Conservation (phyloP, 2,329 filamentous ascomycete species). For the Aspergillus novoparasiticus region DNA sequence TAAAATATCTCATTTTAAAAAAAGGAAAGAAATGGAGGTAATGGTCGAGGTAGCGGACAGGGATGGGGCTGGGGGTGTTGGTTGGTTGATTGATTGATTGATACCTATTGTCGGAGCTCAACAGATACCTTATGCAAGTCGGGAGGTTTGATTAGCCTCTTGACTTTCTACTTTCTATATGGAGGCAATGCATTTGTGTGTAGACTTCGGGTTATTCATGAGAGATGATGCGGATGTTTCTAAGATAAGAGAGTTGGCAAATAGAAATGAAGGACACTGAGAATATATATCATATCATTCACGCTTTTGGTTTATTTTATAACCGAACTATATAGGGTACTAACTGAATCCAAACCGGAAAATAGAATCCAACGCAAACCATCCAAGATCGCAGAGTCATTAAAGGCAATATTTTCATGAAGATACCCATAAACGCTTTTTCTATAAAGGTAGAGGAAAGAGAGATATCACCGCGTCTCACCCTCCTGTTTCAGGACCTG, state of each 20-base stretch:
- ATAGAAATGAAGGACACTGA: conserved; percentile 4
- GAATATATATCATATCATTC: not conserved
- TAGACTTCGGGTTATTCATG: not conserved
- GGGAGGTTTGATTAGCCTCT: not conserved
- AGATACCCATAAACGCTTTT: not conserved
- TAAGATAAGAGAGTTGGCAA: not conserved
- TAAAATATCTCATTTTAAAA: not conserved
- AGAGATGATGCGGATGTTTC: not conserved
- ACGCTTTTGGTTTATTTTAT: not conserved
- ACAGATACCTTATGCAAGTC: not conserved
- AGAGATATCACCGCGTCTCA: not conserved
- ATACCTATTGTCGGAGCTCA: not conserved
- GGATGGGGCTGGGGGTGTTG: not conserved
- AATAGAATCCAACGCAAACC: not conserved
- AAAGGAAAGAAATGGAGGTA: not conserved
- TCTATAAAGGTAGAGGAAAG: not conserved
- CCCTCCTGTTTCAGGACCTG: conserved; percentile 56
- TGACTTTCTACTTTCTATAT: not conserved
- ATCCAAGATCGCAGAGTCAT: not conserved
- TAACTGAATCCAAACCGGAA: not conserved
- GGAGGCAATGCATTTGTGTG: not conserved
- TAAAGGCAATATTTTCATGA: not conserved
- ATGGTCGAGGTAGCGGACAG: conserved; percentile 4
- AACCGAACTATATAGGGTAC: not conserved
- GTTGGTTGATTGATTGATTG: not conserved